A percentile compares a stretch with the other conserved stretches of the same genome.
These are phyloP conservation scores for Babesia bigemina DNA, from an alignment of 169 alveolate genomes.

Conservation along the genomic window DNA sequence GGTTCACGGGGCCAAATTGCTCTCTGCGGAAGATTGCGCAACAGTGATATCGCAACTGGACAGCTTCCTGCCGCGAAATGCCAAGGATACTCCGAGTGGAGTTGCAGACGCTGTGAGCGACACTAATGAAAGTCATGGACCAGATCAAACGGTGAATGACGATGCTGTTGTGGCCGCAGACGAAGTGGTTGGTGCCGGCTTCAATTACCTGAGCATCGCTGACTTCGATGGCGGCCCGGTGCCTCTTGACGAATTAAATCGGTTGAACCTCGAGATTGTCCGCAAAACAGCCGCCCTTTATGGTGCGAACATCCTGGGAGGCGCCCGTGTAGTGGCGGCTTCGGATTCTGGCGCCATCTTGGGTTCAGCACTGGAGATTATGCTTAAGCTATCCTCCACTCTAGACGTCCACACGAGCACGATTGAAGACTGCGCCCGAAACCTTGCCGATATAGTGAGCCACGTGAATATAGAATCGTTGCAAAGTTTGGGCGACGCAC, in stretches of 20 bases:
- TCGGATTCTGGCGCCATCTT: background rate
- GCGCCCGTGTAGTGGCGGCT: background rate
- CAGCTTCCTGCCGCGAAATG: background rate
- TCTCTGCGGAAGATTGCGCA: background rate
- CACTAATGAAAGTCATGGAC: background rate
- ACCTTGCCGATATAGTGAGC: background rate
- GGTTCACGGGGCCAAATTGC: background rate
- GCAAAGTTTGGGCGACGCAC: background rate
- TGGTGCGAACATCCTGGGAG: background rate
- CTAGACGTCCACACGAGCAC: background rate
- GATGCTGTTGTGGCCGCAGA: background rate
- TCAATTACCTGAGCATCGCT: background rate
- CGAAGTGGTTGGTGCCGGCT: background rate
- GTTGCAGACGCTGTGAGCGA: background rate
- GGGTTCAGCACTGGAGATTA: background rate
- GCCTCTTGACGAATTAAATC: constrained; percentile 17
- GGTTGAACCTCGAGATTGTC: constrained; percentile 12
- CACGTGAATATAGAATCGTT: background rate
- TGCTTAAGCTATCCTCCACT: constrained; percentile 8
- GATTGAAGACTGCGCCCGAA: background rate
- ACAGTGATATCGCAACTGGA: background rate
- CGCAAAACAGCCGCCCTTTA: background rate
- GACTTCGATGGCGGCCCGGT: constrained; percentile 30
- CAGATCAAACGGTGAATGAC: background rate
- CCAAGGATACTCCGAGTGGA: background rate